Percentiles rank a stretch among this genome's conserved stretches.
phyloP scores from a whole-genome alignment of 2,329 filamentous ascomycete species.

The Leptoxyphium fumago region DNA sequence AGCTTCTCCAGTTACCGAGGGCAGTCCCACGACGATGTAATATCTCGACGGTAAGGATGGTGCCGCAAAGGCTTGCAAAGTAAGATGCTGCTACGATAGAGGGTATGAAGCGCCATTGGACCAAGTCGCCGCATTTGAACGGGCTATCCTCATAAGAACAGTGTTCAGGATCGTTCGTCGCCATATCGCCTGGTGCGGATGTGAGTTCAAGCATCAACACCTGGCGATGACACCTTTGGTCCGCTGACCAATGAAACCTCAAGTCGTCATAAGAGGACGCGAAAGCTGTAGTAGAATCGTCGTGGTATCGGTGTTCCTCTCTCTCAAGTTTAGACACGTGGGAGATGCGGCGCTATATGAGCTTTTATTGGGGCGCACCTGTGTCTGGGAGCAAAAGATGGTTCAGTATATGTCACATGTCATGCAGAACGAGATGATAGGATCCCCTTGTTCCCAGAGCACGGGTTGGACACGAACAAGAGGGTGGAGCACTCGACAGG shows the following conservation, averaged over 20 bases:
- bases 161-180: not conserved
- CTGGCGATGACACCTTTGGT: too few species aligned
- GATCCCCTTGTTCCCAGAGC: not conserved
- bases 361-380: not conserved
- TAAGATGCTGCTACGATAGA: conserved; percentile 56
- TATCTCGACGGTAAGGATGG: conserved; percentile 65
- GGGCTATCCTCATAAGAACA: not conserved
- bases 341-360: not conserved
- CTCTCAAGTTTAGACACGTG: not conserved
- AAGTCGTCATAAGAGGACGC: too few species aligned
- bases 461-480: too few species aligned
- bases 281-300: too few species aligned
- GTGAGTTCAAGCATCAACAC: too few species aligned
- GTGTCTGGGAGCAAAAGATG: too few species aligned
- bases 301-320: too few species aligned
- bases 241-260: too few species aligned
- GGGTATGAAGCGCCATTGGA: conserved; percentile 26
- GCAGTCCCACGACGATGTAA: conserved; percentile 44
- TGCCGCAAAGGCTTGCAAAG: conserved; percentile 58
- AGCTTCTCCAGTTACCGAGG: conserved; percentile 16
- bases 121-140: conserved; percentile 1
- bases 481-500: too few species aligned
- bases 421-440: not conserved
- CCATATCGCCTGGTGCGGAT: too few species aligned
- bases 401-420: not conserved